Base-by-base conservation (phyloP, 176 grass and related monocot genomes). In the Cenchrus americanus region DNA sequence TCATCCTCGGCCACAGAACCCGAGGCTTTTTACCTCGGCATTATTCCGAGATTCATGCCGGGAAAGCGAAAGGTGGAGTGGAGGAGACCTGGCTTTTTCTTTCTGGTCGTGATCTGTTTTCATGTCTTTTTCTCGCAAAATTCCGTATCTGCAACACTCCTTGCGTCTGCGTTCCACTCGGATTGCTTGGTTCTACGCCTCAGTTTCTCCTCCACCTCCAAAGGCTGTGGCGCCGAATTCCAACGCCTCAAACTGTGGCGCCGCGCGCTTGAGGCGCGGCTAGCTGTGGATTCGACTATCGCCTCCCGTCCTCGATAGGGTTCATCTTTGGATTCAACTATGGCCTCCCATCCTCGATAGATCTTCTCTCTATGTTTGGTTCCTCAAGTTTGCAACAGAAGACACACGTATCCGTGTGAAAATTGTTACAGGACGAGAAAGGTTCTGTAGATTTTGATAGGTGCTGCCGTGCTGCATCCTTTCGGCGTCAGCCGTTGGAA, bases 401-500 rank as follows among this genome's bases (percentile, higher is more conserved):
- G 9, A 21, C 27, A 47, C 4, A 65, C 2, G 21, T 54, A 48
- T 50, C 24, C 15, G 3, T 43, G 3, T 32, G 60, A 14, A 22
- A 32, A 4, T 37, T 21, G 51, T 58, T 76, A 53, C 32, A 14
- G 24, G 6, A 26, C 57, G 22, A 30, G 60, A 65, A 34, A 48
- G 10, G 60, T 21, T 68, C 7, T n/a, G 66, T 69, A 12, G 40
- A 44, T 34, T 42, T 6, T 14, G 60, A 7, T 79, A 50, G 8
- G 15, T 26, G 12, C 5, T 46, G 42, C 14, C 5, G 15, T 26
- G 12, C 5, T 46, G 42, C 14, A 11, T 64, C 77, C 77, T 79
- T 79, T 79, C 62, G 17, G 77, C 62, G 77, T 52, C 46, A 51
- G 17, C 47, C 69, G 46, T 73, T 51, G 41, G 42, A 21, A 23